Base-by-base conservation (phyloP, 441 rosid species). In the Corymbia calophylla region DNA sequence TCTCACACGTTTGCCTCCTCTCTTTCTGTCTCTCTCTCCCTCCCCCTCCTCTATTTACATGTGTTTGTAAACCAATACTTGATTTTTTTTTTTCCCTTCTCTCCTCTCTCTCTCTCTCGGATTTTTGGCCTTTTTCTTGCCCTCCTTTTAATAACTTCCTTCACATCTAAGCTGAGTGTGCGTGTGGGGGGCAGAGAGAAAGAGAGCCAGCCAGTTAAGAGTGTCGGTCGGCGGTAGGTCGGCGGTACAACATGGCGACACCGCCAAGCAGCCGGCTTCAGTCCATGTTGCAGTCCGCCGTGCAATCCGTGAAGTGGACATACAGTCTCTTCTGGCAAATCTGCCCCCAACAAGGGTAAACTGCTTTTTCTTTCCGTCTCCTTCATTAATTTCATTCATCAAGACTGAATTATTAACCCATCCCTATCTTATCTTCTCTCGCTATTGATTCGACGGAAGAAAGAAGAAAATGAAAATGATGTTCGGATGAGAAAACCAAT, bases 301-400 rank as follows among this genome's bases (percentile, higher is more conserved):
- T 98, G 91, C 97, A 97, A 93, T 97, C 99, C 12, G 97, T 97
- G 91, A 95, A 94, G 27, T 98, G 99, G 99, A 96, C 99, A 86
- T 98, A 98, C 90, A 94, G 98, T 92, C 94, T 98, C 90, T 96
- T 95, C 89, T 98, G 99, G 99, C 97, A 96, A 93, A 29, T 95
- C 73, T 97, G 98, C 94, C 99, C 99, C 1, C 99, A 95, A 87
- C 97, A 96, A 95, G 95, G 99, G 99, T 98, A 92, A 88, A 35
- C 39, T 53, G 27, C 54, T 48, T 56, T 19, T 21, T 49, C 15
- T 19, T 58, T 14, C 77, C 53, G 23, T 77, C 56, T 21, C 62
- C 29, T 86, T 77, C 7, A 11, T 51, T 89, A 7, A 53, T 35
- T 77, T 87, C 53, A 31, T 82, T 87, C 58, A 49, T 53, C 82